Base-by-base conservation (phyloP, 495 filamentous ascomycete genomes). In the Lichina pygmaea region DNA sequence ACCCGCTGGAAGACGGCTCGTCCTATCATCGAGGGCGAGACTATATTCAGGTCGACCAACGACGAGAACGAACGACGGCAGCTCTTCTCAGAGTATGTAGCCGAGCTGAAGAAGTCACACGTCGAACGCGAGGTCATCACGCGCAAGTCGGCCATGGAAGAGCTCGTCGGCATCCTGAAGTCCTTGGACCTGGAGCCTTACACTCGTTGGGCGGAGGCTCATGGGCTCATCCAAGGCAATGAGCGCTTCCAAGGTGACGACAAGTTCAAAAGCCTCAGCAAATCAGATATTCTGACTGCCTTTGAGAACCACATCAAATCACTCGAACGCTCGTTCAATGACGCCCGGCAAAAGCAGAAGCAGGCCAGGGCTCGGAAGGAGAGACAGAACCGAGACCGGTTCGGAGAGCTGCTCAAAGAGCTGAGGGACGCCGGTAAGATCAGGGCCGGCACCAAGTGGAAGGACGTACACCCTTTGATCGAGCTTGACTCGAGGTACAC, bases 1-100 rank as follows among this genome's bases (percentile, higher is more conserved):
- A 94, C 86, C 48, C 79, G 86, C 46, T 97, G 91, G 91, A 94
- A 82, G 68, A 94, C 81, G 33, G 86, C 86, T 47, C 77, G 81
- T 39, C 85, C 84, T 13, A 93, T 93, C 44, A 89, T 97, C 54
- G 81, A 94, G 60, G 80, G 78, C 43, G 89, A 97, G 65, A 85
- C 82, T 24, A 91, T 86, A 47, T 97, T 94, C 64, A 75, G 83
- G 48, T 83, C 85, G 33, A 83, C 86, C 34, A 78, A 78, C 53
- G 70, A 89, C 55, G 89, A 97, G 51, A 70, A 69, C 50, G 89
- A 95, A 60, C 76, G 89, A 47, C 80, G 80, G 40, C 81, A 84
- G 58, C 69, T 97, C 41, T 97, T 95, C 55, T 81, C 93, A 52
- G 89, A 95, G 56, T 95, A 97, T 57, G 73, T 91, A 46, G 58